Conservation (phyloP, 2,329 filamentous ascomycete genomes). For the Beauveria asiatica region DNA sequence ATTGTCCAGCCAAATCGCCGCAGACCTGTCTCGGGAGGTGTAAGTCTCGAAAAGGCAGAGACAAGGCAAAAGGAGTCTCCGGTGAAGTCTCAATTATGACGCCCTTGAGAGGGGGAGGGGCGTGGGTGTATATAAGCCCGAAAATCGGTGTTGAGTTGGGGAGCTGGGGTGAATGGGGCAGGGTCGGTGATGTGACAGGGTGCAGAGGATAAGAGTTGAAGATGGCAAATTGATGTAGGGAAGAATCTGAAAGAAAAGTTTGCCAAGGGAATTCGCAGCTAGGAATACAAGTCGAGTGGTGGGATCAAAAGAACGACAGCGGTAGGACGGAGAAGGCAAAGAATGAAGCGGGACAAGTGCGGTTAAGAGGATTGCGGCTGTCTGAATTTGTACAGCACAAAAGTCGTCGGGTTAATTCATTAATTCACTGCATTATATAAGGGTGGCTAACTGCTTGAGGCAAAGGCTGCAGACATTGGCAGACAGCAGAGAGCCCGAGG, state of each 20-base stretch:
- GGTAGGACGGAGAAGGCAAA: not conserved
- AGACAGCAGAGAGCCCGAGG: not conserved
- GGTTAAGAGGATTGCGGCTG: not conserved
- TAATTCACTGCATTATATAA: not conserved
- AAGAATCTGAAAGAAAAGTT: no score
- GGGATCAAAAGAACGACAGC: not conserved
- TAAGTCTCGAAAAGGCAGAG: not conserved
- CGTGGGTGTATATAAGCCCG: not conserved
- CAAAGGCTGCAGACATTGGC: not conserved
- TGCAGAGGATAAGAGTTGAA: not conserved
- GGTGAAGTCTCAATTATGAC: not conserved
- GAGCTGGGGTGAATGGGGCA: not conserved
- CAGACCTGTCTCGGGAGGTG: not conserved
- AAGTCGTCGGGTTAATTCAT: not conserved
- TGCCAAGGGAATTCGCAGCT: not conserved
- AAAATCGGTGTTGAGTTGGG: not conserved
- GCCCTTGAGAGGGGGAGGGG: not conserved
- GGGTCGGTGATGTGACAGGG: not conserved
- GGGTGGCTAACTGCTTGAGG: not conserved
- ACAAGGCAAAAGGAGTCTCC: not conserved
- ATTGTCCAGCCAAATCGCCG: not conserved
- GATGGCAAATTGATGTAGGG: not conserved
- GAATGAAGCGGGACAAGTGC: not conserved
- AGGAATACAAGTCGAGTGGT: not conserved
- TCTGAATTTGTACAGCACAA: not conserved